Evolutionary conservation across 1,284 basidiomycete species (phyloP).

Genomic region (Coniferiporia sulphurascens): DNA sequence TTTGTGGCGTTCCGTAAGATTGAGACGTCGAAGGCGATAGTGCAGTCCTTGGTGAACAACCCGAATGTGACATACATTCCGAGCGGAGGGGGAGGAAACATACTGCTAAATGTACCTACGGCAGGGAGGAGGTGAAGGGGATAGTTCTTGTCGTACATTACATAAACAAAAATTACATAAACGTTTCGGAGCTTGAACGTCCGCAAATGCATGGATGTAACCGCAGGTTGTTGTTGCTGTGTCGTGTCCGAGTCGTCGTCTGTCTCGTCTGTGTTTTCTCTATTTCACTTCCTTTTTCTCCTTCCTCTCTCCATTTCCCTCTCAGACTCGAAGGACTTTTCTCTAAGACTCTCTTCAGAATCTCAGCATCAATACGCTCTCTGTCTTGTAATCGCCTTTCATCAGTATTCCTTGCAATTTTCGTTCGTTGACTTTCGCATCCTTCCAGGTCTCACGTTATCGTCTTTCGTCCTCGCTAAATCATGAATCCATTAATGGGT

Average conservation of each 20-base stretch:
- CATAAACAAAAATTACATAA: conserved; percentile 2
- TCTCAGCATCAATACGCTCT: conserved; percentile 35
- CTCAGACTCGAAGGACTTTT: conserved; percentile 28
- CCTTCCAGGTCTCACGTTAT: conserved; percentile 29
- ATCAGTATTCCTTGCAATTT: conserved; percentile 29
- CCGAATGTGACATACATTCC: conserved; percentile 89
- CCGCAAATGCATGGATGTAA: neutral
- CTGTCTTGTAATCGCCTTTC: conserved; percentile 30
- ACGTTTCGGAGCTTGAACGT: neutral
- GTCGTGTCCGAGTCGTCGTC: conserved; percentile 19
- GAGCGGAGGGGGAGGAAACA: conserved; percentile 62
- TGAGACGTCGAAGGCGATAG: conserved; percentile 97
- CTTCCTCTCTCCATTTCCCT: conserved; percentile 42
- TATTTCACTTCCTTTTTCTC: conserved; percentile 33
- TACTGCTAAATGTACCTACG: conserved; percentile 79
- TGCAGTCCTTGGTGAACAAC: conserved; percentile 70
- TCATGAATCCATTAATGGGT: conserved; percentile 67
- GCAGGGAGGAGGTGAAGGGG: conserved; percentile 30
- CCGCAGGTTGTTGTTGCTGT: conserved; percentile 3
- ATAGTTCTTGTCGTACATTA: neutral
- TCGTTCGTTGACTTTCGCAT: conserved; percentile 39
- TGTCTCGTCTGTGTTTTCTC: conserved; percentile 19
- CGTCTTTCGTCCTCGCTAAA: conserved; percentile 40
- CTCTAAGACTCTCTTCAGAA: conserved; percentile 25
- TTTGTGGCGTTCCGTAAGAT: conserved; percentile 96